Percentiles rank a stretch among this genome's conserved stretches.
Evolutionary conservation across 768 basidiomycete genomes (phyloP).

Genomic region (Hypholoma fasciculare): DNA sequence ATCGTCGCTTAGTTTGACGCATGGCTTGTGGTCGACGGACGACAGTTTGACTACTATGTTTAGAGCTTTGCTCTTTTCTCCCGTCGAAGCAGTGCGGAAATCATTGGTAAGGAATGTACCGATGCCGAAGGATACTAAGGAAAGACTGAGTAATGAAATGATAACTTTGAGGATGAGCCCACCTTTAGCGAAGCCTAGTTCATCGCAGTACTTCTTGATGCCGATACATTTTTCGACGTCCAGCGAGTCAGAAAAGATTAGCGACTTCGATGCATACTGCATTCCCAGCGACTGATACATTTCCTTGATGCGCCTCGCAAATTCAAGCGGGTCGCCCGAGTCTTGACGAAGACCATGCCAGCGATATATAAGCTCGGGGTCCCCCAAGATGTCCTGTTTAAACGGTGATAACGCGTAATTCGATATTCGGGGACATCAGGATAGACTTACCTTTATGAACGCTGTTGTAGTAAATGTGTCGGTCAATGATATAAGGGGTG

Average conservation of each 20-base stretch:
- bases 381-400: conserved; percentile 53
- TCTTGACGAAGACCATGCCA: conserved; percentile 93
- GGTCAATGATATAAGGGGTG: conserved; percentile 73
- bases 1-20: conserved; percentile 95
- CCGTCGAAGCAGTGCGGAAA: conserved; percentile 52
- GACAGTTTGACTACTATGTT: conserved; percentile 96
- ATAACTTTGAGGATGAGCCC: conserved; percentile 11
- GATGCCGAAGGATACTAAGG: conserved; percentile 84
- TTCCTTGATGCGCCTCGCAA: conserved; percentile 70
- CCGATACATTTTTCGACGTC: conserved; percentile 67
- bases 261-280: conserved; percentile 59
- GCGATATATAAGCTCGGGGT: conserved; percentile 59
- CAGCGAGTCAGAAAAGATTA: conserved; percentile 86
- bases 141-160: not conserved
- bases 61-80: conserved; percentile 75
- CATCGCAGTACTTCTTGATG: conserved; percentile 71
- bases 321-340: conserved; percentile 87
- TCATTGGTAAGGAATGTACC: conserved; percentile 94
- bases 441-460: conserved; percentile 69
- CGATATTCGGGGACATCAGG: not conserved
- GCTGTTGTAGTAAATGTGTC: conserved; percentile 91
- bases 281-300: conserved; percentile 74
- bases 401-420: not conserved
- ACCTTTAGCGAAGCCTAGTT: conserved; percentile 70
- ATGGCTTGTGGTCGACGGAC: conserved; percentile 68